Base-by-base conservation (phyloP, 23 red algal species). In the Gracilaria caudata region DNA sequence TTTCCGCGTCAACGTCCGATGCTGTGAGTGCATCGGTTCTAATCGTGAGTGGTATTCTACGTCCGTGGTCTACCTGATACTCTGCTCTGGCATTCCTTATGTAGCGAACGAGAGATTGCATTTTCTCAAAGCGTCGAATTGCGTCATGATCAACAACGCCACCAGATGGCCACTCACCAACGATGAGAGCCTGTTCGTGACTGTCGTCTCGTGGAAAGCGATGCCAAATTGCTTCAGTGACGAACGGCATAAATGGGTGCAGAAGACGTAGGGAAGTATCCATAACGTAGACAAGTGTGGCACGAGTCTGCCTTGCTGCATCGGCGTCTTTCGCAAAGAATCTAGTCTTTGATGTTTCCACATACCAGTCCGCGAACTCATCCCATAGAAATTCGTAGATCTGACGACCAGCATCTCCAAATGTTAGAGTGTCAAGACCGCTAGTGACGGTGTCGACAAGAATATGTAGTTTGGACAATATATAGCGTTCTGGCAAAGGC, bases 361-460 rank as follows among this genome's bases (percentile, higher is more conserved):
- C 84, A 58, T 98, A 98, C 96, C 96, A 98, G 60, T 98, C 96
- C 0, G 96, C 96, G 79, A 98, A 98, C 41, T 98, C 96, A 88
- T 98, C 96, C 96, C 96, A 98, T 70, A 98, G 26, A 70, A 98
- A 98, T 20, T 98, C 87, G 40, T 95, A 85, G 29, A 98, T 84
- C 34, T 61, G 83, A 47, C 88, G 90, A 21, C 84, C 96, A 25
- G 88, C 85, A 71, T 93, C 90, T 57, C 90, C 96, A 61, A 98
- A 93, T 1, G 75, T 66, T 28, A 92, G 84, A 13, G 51, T 58
- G 30, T 95, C 78, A 26, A 94, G 56, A 23, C 78, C 64, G 10
- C 10, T 49, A 6, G 41, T 81, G 3, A 98, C 96, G 46, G 74
- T 33, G 7, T 57, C 82, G n/a, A 95, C 82, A 23, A 92, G 49